These are phyloP conservation scores for Pseudonitzschia multiseries DNA, from an alignment of 108 stramenopile species.

Conservation along the genomic window DNA sequence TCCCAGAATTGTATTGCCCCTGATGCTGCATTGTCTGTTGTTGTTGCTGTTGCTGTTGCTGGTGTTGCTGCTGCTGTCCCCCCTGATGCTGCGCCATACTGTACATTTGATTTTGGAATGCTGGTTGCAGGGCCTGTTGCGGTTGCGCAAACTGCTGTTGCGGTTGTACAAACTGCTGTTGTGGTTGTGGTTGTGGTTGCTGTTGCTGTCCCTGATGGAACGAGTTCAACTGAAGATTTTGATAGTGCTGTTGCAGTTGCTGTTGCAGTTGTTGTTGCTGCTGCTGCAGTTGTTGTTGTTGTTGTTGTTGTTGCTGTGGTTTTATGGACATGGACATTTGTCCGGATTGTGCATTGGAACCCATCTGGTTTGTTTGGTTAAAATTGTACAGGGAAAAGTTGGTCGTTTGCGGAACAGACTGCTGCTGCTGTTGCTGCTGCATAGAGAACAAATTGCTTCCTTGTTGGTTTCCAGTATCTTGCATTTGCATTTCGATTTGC, in stretches of 20 bases:
- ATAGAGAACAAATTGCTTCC: constrained; percentile 3
- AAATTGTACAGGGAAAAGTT: not conserved
- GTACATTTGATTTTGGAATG: not conserved
- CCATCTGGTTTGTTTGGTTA: not conserved
- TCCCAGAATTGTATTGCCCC: constrained; percentile 13
- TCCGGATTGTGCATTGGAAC: not conserved
- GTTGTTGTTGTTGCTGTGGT: no score
- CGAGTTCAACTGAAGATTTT: not conserved
- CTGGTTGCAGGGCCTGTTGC: not conserved
- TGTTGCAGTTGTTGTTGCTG: constrained; percentile 18
- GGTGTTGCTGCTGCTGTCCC: constrained; percentile 12
- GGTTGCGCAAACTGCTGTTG: not conserved
- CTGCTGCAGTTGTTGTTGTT: constrained; percentile 4
- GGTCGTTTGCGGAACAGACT: not conserved
- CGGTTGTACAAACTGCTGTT: not conserved
- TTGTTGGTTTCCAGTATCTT: not conserved
- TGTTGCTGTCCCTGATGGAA: not conserved
- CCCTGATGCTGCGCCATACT: constrained; percentile 8
- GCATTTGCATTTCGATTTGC: not conserved
- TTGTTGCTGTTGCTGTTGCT: no score
- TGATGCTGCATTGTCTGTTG: constrained; percentile 5
- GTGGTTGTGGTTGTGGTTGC: not conserved
- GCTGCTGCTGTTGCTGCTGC: no score
- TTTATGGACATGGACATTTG: not conserved
- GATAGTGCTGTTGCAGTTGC: constrained; percentile 13